A percentile compares a stretch with the other conserved stretches of the same genome.
phyloP scores from a whole-genome alignment of 352 stramenopile species.

The Phytophthora pinifolia region DNA sequence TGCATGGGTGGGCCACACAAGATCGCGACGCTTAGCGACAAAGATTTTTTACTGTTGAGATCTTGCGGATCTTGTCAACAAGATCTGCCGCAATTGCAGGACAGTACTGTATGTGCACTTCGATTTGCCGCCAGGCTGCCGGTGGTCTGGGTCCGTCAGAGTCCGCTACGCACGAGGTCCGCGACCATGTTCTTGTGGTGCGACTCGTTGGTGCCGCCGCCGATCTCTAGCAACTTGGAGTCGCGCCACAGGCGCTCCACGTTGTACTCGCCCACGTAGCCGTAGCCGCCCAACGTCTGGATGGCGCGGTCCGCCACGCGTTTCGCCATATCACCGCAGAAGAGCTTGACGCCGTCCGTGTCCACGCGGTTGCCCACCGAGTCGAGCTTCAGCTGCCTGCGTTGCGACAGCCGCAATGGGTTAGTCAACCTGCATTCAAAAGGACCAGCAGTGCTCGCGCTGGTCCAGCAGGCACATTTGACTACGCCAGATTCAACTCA shows the following conservation, averaged over 20 bases:
- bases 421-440: slow-evolving; percentile 1
- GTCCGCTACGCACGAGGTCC: slow-evolving; percentile 51
- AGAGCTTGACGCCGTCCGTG: slow-evolving; percentile 99
- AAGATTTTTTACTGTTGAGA: slow-evolving; percentile 18
- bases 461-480: not conserved
- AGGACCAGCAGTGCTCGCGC: no score
- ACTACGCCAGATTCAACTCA: slow-evolving; percentile 23
- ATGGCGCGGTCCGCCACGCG: slow-evolving; percentile 97
- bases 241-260: slow-evolving; percentile 98
- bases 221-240: slow-evolving; percentile 99
- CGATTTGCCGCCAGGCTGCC: not conserved
- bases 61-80: slow-evolving; percentile 21
- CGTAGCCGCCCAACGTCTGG: slow-evolving; percentile 97
- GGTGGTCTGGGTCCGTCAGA: slow-evolving; percentile 8
- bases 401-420: slow-evolving; percentile 1
- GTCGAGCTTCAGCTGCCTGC: slow-evolving; percentile 93
- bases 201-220: slow-evolving; percentile 98
- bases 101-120: not conserved
- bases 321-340: slow-evolving; percentile 97
- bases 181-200: slow-evolving; percentile 99
- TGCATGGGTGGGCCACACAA: slow-evolving; percentile 9
- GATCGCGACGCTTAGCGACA: slow-evolving; percentile 15
- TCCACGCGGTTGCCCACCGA: slow-evolving; percentile 96
- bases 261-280: slow-evolving; percentile 99
- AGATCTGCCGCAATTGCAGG: slow-evolving; percentile 7